phyloP scores from a whole-genome alignment of 2,329 filamentous ascomycete genomes.

The Elsinoe ampelina region DNA sequence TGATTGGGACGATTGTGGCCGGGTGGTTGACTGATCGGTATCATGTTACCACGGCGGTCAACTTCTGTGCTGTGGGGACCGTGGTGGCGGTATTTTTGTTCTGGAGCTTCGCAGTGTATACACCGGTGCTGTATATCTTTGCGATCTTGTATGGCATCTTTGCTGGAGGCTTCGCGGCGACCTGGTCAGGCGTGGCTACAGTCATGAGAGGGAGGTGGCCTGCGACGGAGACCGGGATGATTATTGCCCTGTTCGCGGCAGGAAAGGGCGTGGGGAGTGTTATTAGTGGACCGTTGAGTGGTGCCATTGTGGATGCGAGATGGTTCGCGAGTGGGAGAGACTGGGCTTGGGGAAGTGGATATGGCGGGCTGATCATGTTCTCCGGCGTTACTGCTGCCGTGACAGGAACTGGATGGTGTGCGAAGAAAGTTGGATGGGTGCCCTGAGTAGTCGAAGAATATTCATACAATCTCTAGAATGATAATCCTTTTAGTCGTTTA shows the following conservation, averaged over 20 bases:
- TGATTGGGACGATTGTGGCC: slow-evolving; percentile 31
- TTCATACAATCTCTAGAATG: too few species aligned
- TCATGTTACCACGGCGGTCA: slow-evolving; percentile 31
- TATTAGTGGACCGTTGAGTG: slow-evolving; percentile 39
- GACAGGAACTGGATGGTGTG: slow-evolving; percentile 2
- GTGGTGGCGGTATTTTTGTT: slow-evolving; percentile 33
- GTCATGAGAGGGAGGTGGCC: slow-evolving; percentile 17
- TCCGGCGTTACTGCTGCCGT: neutral
- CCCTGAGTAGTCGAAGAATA: neutral
- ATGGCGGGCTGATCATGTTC: slow-evolving; percentile 9
- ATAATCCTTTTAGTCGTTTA: too few species aligned
- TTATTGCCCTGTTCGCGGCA: slow-evolving; percentile 40
- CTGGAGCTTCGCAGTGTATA: slow-evolving; percentile 37
- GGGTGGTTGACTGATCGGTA: slow-evolving; percentile 33
- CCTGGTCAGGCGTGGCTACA: slow-evolving; percentile 25
- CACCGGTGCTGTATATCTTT: slow-evolving; percentile 35
- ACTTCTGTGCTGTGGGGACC: slow-evolving; percentile 30
- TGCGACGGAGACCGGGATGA: slow-evolving; percentile 36
- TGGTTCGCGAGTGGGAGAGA: neutral
- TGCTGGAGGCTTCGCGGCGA: slow-evolving; percentile 31
- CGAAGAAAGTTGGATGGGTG: slow-evolving; percentile 5
- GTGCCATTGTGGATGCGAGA: slow-evolving; percentile 7
- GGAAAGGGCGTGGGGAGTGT: slow-evolving; percentile 45
- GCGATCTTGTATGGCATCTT: slow-evolving; percentile 35
- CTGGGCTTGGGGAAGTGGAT: slow-evolving; percentile 4